Evolutionary conservation across 2,329 filamentous ascomycete species (phyloP).

Genomic region (Arthrobotrys musiformis): DNA sequence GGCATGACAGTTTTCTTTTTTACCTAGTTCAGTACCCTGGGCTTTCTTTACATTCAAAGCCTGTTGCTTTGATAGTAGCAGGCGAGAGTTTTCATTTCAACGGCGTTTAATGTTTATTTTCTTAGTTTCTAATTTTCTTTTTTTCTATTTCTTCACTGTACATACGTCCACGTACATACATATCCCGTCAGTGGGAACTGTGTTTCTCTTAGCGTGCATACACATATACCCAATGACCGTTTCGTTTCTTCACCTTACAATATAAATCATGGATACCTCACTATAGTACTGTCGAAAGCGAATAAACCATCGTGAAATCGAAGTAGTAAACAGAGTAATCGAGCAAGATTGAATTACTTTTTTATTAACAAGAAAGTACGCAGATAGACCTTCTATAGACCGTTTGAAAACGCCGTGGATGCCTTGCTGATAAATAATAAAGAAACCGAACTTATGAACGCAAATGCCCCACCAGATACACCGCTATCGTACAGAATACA

Average conservation of each 20-base stretch:
- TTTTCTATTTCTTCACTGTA: slow-evolving; percentile 20
- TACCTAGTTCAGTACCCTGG: neutral
- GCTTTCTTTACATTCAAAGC: neutral
- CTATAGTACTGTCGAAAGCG: neutral
- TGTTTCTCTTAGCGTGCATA: neutral
- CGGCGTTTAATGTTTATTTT: slow-evolving; percentile 16
- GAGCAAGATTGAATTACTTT: no score
- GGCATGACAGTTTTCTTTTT: neutral
- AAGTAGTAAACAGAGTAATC: neutral
- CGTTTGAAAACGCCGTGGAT: slow-evolving; percentile 9
- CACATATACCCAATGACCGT: slow-evolving; percentile 35
- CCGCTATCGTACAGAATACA: slow-evolving; percentile 12
- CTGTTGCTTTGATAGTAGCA: slow-evolving; percentile 36
- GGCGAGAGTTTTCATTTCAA: slow-evolving; percentile 7
- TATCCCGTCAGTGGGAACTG: neutral
- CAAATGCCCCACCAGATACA: neutral
- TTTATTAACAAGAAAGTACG: neutral
- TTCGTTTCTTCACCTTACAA: neutral
- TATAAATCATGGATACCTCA: neutral
- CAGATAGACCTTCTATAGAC: neutral
- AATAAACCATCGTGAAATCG: neutral
- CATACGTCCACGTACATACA: slow-evolving; percentile 44
- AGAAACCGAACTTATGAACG: neutral
- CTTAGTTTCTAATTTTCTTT: neutral
- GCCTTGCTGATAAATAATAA: neutral